Percentiles rank a stretch among this genome's conserved stretches.
phyloP scores from a whole-genome alignment of 2,329 filamentous ascomycete genomes.

The Penicillium sp. region DNA sequence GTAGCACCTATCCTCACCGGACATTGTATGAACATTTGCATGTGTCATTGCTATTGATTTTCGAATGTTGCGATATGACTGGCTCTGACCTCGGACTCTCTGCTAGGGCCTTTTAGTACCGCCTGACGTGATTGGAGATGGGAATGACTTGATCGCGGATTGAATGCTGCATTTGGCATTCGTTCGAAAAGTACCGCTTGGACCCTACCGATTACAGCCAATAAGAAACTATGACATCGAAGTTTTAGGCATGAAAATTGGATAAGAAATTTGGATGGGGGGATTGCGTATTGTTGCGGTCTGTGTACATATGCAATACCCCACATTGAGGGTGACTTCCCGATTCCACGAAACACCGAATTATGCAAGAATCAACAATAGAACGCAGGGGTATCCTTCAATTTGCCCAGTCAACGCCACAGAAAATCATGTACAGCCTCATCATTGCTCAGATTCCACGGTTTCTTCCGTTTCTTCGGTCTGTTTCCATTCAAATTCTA shows the following conservation, averaged over 20 bases:
- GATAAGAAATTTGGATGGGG: neutral
- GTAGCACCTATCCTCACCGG: too few relatives aligned
- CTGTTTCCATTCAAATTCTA: conserved; percentile 58
- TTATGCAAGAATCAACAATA: neutral
- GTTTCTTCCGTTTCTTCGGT: conserved; percentile 28
- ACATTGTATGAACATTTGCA: too few relatives aligned
- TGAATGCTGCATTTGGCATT: neutral
- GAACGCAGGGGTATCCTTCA: conserved; percentile 8
- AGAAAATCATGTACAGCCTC: neutral
- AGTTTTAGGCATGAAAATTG: neutral
- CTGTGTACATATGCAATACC: neutral
- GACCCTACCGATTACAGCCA: neutral
- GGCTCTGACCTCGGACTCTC: too few relatives aligned
- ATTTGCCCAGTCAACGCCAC: conserved; percentile 10
- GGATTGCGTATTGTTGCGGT: too few relatives aligned
- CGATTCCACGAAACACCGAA: neutral
- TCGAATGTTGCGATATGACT: too few relatives aligned
- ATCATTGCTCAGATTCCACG: conserved; percentile 8
- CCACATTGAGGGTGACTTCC: neutral
- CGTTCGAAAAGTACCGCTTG: neutral
- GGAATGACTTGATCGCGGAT: neutral
- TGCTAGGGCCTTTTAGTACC: neutral
- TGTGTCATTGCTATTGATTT: too few relatives aligned
- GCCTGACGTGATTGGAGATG: neutral
- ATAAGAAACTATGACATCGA: neutral